phyloP scores from a whole-genome alignment of 1,284 basidiomycete species.

The Cryptococcus sp. region DNA sequence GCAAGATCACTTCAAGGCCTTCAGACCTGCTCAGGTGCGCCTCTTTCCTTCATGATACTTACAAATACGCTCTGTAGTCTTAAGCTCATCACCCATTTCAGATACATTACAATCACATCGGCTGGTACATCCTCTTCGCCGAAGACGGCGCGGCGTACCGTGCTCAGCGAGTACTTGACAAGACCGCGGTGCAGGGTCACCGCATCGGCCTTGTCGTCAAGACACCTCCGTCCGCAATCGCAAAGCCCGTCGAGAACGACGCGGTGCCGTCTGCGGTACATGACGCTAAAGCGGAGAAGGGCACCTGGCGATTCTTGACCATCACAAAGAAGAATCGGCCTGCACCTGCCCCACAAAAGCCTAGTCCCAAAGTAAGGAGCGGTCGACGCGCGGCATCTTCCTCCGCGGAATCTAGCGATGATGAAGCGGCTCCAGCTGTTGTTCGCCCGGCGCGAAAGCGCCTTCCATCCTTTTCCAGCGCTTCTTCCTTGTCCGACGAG shows the following conservation, averaged over 20 bases:
- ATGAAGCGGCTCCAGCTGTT: slow-evolving; percentile 7
- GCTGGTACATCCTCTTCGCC: slow-evolving; percentile 50
- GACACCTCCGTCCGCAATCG: slow-evolving; percentile 16
- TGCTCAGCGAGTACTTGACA: slow-evolving; percentile 39
- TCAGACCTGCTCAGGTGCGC: slow-evolving; percentile 44
- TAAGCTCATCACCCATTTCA: slow-evolving; percentile 14
- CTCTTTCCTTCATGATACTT: no score
- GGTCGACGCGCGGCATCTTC: slow-evolving; percentile 19
- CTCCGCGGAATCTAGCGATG: slow-evolving; percentile 28
- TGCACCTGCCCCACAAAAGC: slow-evolving; percentile 1
- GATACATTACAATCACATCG: slow-evolving; percentile 36
- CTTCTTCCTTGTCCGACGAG: slow-evolving; percentile 15
- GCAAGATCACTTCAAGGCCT: slow-evolving; percentile 46
- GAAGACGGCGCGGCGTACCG: slow-evolving; percentile 34
- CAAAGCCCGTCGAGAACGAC: slow-evolving; percentile 10
- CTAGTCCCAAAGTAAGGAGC: slow-evolving; percentile 16
- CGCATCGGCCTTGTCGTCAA: slow-evolving; percentile 34
- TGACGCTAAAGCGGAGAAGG: slow-evolving; percentile 20
- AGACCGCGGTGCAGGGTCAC: slow-evolving; percentile 37
- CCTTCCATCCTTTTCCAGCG: slow-evolving; percentile 14
- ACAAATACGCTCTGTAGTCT: neutral
- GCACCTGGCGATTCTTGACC: slow-evolving; percentile 39
- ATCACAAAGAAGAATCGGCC: slow-evolving; percentile 41
- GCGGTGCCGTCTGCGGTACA: slow-evolving; percentile 1
- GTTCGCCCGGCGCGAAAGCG: slow-evolving; percentile 5